phyloP scores from a whole-genome alignment of 148 eudicot species.

The Gaultheria prostrata region DNA sequence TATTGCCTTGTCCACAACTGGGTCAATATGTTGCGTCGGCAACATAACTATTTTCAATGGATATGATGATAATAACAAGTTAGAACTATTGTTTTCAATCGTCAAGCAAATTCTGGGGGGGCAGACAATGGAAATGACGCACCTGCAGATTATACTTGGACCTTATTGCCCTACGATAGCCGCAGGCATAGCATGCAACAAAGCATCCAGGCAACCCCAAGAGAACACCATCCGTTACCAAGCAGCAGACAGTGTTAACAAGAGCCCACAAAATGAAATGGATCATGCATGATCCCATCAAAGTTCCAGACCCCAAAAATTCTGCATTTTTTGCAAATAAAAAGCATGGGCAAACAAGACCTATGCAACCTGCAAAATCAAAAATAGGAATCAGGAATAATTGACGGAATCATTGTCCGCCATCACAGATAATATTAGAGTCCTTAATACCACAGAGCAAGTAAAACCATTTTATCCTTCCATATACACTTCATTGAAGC shows the following conservation, averaged over 20 bases:
- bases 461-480: background rate
- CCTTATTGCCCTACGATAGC: conserved; percentile 64
- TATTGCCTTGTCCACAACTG: background rate
- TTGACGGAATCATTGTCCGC: background rate
- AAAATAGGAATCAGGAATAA: conserved; percentile 10
- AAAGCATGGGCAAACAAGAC: conserved; percentile 82
- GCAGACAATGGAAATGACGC: conserved; percentile 17
- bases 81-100: background rate
- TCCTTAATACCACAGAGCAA: background rate
- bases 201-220: conserved; percentile 81
- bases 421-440: background rate
- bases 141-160: conserved; percentile 72
- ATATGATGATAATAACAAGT: background rate
- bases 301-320: conserved; percentile 72
- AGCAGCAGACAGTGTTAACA: conserved; percentile 64
- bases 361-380: conserved; percentile 49
- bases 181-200: conserved; percentile 66
- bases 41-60: background rate
- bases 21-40: background rate
- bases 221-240: conserved; percentile 60
- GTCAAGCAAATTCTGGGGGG: background rate
- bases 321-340: conserved; percentile 81
- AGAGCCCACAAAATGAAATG: conserved; percentile 74
- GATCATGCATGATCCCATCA: conserved; percentile 63
- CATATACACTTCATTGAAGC: background rate